Evolutionary conservation across 441 rosid genomes (phyloP).

Genomic region (Macaranga tanarius): DNA sequence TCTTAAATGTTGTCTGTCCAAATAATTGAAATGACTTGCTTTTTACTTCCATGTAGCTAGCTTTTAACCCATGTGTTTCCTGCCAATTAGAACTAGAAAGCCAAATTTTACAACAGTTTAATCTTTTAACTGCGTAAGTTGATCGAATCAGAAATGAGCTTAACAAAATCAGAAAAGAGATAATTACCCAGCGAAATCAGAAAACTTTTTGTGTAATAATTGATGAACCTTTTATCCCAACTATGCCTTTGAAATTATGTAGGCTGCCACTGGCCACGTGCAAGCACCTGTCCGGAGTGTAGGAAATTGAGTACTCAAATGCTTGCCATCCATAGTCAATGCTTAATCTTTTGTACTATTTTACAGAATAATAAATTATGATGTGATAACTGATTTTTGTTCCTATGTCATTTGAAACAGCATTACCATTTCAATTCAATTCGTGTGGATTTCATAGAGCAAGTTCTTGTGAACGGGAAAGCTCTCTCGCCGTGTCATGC

Average conservation of each 20-base stretch:
- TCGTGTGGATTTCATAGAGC: conserved; percentile 69
- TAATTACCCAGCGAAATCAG: too few species aligned
- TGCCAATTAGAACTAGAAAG: too few species aligned
- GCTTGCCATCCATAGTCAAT: background rate
- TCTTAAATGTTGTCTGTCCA: too few species aligned
- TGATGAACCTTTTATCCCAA: background rate
- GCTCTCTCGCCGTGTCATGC: conserved; percentile 39
- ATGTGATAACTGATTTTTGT: background rate
- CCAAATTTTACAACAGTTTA: too few species aligned
- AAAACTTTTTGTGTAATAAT: background rate
- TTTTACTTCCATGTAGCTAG: background rate
- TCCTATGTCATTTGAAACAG: conserved; percentile 32
- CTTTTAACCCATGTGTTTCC: background rate
- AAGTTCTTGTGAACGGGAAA: conserved; percentile 60
- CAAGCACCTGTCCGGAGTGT: background rate
- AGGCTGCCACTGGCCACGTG: background rate
- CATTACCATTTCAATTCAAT: conserved; percentile 49
- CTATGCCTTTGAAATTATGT: background rate
- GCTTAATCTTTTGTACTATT: background rate
- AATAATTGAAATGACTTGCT: background rate
- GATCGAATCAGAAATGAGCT: background rate
- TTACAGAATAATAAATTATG: background rate
- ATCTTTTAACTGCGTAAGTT: background rate
- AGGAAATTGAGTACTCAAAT: background rate
- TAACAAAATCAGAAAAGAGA: background rate